Evolutionary conservation across 176 grass and related monocot species (phyloP), one percentile per base, ranked within the genome.

Genomic region (Oryza longistaminata): DNA sequence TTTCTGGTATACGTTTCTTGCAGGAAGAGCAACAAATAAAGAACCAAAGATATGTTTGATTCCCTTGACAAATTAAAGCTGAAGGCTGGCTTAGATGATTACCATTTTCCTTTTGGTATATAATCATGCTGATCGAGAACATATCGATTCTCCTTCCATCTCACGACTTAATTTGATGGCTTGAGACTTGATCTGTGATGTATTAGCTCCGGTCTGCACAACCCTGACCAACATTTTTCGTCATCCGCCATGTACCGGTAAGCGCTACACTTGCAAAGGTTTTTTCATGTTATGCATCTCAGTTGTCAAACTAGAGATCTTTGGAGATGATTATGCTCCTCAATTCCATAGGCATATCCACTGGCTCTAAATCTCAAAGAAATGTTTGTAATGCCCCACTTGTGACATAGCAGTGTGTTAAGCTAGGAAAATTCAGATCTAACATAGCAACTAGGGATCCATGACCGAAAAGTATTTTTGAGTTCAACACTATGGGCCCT

Each of bases 311-410:
- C 6, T 37, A 37, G 35, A 37, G 35, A 21, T 75, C 12, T 49
- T 22, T 33, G 16, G 16, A 64, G 40, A 73, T 74, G 9, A 74
- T 86, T 50, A 14, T 11, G 5, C 22, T 66, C 1, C 17, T 66
- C 19, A 45, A 65, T 58, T 66, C 15, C 16, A 73, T 66, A 72
- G 68, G 27, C 70, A 80, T 62, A 89, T 89, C 82, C 82, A 84
- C 81, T 60, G 70, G 76, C 60, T 61, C 14, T 78, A 78, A 61
- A 61, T 66, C 74, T 42, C 48, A 80, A 50, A 75, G 4, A 84
- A 73, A 80, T 26, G 22, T 11, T 74, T 26, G 22, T 11, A 8
- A 40, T 31, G 46, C 42, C 15, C 58, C n/a, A 13, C n/a, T 37
- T 75, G 60, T 69, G 29, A 46, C 46, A 21, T 60, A 78, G 33